Evolutionary conservation across 768 basidiomycete species (phyloP).

Genomic region (Lanmaoa rubissima): DNA sequence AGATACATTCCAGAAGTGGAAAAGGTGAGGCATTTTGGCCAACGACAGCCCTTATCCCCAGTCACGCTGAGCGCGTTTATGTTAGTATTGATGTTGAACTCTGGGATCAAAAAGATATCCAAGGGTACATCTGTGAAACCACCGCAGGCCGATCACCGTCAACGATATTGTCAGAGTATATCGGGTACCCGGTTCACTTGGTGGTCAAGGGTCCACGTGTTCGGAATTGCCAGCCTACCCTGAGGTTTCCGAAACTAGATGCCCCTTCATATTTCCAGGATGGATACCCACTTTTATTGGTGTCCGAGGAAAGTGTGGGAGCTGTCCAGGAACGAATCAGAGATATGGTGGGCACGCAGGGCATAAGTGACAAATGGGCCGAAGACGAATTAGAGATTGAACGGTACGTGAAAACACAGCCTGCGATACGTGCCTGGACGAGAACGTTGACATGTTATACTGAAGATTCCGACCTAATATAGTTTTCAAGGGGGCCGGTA

Average conservation of each 20-base stretch:
- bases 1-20: constrained; percentile 51
- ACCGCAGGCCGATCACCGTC: constrained; percentile 46
- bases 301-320: constrained; percentile 63
- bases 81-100: constrained; percentile 54
- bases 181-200: constrained; percentile 60
- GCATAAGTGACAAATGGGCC: constrained; percentile 52
- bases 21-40: constrained; percentile 42
- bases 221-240: constrained; percentile 51
- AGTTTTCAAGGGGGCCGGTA: constrained; percentile 58
- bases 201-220: constrained; percentile 62
- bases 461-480: constrained; percentile 77
- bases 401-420: constrained; percentile 41
- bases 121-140: constrained; percentile 65
- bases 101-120: constrained; percentile 46
- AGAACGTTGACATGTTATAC: constrained; percentile 4
- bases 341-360: constrained; percentile 46
- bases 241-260: constrained; percentile 54
- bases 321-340: constrained; percentile 50
- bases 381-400: constrained; percentile 52
- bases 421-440: background rate
- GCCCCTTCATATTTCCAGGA: constrained; percentile 65
- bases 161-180: constrained; percentile 55
- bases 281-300: constrained; percentile 64
- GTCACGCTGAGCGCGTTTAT: background rate
- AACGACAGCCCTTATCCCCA: background rate